Percentiles rank a stretch among this genome's conserved stretches.
phyloP scores from a whole-genome alignment of 2,329 filamentous ascomycete genomes.

The Colletotrichum zoysiae region DNA sequence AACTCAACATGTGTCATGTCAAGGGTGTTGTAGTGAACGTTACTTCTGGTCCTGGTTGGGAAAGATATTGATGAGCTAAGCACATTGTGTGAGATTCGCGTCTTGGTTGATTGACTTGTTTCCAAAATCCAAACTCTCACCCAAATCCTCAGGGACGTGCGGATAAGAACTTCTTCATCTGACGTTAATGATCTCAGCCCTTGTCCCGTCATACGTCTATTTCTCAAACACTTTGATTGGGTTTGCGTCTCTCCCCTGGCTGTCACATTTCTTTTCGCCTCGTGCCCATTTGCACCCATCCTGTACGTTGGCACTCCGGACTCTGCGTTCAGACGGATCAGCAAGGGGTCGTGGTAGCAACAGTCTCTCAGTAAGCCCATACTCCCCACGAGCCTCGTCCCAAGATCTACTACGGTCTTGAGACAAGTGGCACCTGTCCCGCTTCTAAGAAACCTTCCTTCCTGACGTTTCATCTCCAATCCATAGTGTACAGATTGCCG shows the following conservation, averaged over 20 bases:
- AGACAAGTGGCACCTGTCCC: neutral
- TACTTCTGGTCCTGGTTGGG: neutral
- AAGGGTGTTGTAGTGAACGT: neutral
- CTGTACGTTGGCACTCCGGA: neutral
- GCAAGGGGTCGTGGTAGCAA: slow-evolving; percentile 25
- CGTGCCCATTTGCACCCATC: neutral
- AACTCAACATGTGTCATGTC: neutral
- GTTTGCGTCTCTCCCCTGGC: neutral
- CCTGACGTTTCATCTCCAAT: neutral
- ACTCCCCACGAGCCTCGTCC: neutral
- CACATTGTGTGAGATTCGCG: slow-evolving; percentile 1
- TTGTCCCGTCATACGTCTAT: neutral
- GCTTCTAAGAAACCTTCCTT: neutral
- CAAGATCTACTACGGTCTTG: neutral
- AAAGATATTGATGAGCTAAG: slow-evolving; percentile 11
- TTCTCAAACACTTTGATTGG: neutral
- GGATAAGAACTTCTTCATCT: neutral
- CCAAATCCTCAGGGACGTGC: neutral
- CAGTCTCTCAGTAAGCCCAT: slow-evolving; percentile 33
- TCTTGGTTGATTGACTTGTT: neutral
- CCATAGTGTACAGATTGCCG: neutral
- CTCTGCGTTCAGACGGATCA: slow-evolving; percentile 14
- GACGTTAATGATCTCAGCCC: neutral
- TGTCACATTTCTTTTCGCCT: neutral
- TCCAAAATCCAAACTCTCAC: neutral